phyloP scores from a whole-genome alignment of 1,284 basidiomycete species.

The Cutaneotrichosporon sp. region DNA sequence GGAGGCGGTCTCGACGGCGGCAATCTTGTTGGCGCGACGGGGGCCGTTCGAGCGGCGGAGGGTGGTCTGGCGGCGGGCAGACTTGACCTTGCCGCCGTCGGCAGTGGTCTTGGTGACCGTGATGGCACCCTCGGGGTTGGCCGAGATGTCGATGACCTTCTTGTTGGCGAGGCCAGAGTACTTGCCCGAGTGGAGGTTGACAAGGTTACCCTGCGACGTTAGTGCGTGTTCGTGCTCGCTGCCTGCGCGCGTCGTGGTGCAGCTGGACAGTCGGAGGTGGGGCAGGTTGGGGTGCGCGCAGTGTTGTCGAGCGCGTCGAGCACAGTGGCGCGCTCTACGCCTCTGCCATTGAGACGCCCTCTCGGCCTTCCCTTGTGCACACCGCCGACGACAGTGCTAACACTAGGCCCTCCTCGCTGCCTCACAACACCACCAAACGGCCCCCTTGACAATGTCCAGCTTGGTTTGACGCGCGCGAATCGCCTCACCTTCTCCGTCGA shows the following conservation, averaged over 20 bases:
- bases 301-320: too few relatives aligned
- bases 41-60: conserved; percentile 68
- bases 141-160: conserved; percentile 67
- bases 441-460: too few relatives aligned
- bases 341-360: too few relatives aligned
- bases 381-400: too few relatives aligned
- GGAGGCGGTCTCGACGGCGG: conserved; percentile 59
- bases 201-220: conserved; percentile 67
- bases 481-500: conserved; percentile 70
- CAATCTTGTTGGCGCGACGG: conserved; percentile 68
- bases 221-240: too few relatives aligned
- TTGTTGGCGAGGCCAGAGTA: conserved; percentile 79
- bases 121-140: conserved; percentile 57
- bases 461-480: too few relatives aligned
- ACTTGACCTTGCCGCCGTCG: conserved; percentile 50
- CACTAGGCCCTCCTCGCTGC: background rate
- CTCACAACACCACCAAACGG: too few relatives aligned
- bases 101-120: conserved; percentile 63
- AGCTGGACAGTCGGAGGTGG: background rate
- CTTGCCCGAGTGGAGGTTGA: conserved; percentile 79
- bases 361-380: too few relatives aligned
- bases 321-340: too few relatives aligned
- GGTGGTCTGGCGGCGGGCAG: conserved; percentile 48
- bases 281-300: too few relatives aligned
- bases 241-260: too few relatives aligned